Base-by-base conservation (phyloP, 2,329 filamentous ascomycete species). In the Didymella sp. region DNA sequence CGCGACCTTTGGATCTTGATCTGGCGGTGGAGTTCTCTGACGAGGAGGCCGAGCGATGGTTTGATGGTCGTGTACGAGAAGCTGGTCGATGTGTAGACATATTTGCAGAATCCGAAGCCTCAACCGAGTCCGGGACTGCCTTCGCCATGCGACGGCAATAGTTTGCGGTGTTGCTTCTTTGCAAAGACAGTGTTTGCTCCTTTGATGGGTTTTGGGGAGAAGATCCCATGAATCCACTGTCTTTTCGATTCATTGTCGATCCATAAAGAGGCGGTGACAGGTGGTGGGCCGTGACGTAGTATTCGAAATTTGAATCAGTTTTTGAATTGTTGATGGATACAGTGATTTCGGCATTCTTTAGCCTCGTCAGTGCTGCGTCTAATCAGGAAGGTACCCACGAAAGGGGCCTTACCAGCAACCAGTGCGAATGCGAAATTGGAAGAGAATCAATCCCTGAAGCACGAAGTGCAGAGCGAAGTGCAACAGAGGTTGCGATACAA, bases 191-290 rank as follows among this genome's bases (percentile, higher is more conserved):
- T 59, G 44, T 52, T 54, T 61, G 59, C 42, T 64, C 44, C 30
- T 67, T 59, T 53, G 56, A 38, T 25, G 51, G 42, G n/a, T 68
- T 62, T 44, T 61, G 53, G 35, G 48, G 53, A 59, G 63, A 59
- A 41, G 67, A 65, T 51, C 68, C 66, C 40, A 69, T 64, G 60
- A 71, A 71, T 61, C 66, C 72, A 59, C 72, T 75, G 58, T 76
- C 72, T 46, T 62, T 63, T 55, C 73, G 71, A 53, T 69, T 63
- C 72, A 76, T 76, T 61, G 58, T 67, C 48, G 62, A 61, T 63
- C 55, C 66, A 67, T 72, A 46, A 57, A 65, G 58, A 45, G 52
- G 44, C 54, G 51, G 52, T 61, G 56, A 54, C 53, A 58, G 24
- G 47, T 47, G 46, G 51, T 53, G 53, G 54, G 31, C 38, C 55